Conservation (phyloP, 2,329 filamentous ascomycete species). For the Fusarium pilosicola region DNA sequence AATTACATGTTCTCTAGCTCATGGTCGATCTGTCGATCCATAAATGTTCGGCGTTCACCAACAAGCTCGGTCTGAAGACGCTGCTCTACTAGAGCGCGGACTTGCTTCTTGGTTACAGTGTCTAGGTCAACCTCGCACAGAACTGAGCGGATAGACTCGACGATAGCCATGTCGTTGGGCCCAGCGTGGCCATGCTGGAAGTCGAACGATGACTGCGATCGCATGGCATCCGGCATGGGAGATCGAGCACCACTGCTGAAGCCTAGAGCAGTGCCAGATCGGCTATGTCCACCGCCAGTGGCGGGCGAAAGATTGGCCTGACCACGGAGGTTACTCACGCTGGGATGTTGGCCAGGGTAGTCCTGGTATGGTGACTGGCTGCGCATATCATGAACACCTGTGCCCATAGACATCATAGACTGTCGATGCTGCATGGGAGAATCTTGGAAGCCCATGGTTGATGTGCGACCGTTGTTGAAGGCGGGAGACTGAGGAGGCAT, state of each 20-base stretch:
- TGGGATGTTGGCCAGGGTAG: conserved; percentile 62
- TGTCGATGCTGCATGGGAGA: conserved; percentile 67
- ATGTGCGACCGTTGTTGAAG: conserved; percentile 64
- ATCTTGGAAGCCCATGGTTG: conserved; percentile 53
- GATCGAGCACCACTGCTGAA: conserved; percentile 59
- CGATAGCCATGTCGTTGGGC: conserved; percentile 81
- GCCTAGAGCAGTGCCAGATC: conserved; percentile 60
- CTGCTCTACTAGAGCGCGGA: conserved; percentile 90
- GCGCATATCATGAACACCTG: conserved; percentile 56
- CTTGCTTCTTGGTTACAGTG: conserved; percentile 98
- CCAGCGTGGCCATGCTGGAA: conserved; percentile 70
- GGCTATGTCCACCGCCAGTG: conserved; percentile 47
- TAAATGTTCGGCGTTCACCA: conserved; percentile 86
- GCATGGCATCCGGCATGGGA: conserved; percentile 58
- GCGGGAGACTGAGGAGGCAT: conserved; percentile 87
- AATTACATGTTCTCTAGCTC: conserved; percentile 91
- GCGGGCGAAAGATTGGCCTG: conserved; percentile 60
- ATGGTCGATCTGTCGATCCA: conserved; percentile 92
- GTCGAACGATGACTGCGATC: conserved; percentile 66
- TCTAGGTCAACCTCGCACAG: conserved; percentile 91
- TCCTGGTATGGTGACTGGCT: conserved; percentile 70
- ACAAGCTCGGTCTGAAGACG: conserved; percentile 87
- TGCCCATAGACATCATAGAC: conserved; percentile 75
- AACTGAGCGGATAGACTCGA: conserved; percentile 85
- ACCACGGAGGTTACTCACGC: conserved; percentile 68